Base-by-base conservation (phyloP, 257 asterid genomes). In the Solanum appendiculatum region DNA sequence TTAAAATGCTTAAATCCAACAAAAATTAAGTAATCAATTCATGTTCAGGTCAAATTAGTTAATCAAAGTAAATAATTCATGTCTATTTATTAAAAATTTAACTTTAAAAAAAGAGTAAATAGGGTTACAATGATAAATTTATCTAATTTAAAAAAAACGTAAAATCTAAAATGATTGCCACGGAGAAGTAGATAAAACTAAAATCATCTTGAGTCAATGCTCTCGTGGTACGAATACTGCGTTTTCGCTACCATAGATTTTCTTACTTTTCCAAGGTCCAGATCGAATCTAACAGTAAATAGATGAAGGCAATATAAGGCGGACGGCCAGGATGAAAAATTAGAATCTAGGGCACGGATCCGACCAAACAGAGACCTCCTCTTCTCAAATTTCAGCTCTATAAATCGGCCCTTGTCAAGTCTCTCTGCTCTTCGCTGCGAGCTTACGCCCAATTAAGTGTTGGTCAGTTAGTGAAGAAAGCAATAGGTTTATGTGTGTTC, bases 281-380 rank as follows among this genome's bases (percentile, higher is more conserved):
- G 46, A 48, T 21, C 29, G 23, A 83, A 87, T 60, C 86, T 14
- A 56, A 72, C 91, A 87, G 90, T 88, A 73, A 29, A 16, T 85
- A 20, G 66, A 11, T 70, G 51, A 36, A 2, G 72, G 23, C 27
- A 40, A 44, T 11, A 15, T 12, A 3, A 84, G 14, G 1, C 39
- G 10, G 6, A 87, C 89, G 89, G 89, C 5, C 63, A 15, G 1
- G 88, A 89, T 91, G n/a, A 54, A 54, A 83, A 85, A 60, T 83
- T 56, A 15, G 69, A 58, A 77, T 84, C 91, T 87, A 89, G 92
- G 91, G 92, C 90, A 87, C 88, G 37, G 37, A 83, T 70, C 86
- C 68, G 18, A 20, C 86, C 88, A 33, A 51, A 66, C 15, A 36
- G 77, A 84, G 66, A 75, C 73, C 39, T 78, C 60, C 82, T 72